These are phyloP conservation scores for Erysimum cheiri DNA, from an alignment of 441 rosid species.

Conservation along the genomic window DNA sequence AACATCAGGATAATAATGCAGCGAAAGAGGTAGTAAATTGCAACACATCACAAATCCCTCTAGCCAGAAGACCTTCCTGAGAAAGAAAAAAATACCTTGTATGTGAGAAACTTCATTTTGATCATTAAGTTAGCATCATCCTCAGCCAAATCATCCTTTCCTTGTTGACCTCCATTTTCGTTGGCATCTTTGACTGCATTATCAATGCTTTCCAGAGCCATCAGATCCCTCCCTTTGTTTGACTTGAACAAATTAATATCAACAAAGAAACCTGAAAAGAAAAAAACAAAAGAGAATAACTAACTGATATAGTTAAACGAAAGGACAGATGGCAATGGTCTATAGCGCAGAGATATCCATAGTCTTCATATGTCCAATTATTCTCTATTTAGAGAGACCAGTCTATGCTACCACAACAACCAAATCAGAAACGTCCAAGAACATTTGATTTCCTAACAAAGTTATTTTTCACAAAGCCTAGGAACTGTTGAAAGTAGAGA, in stretches of 20 bases:
- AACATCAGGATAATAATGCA: conserved; percentile 29
- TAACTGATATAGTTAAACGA: conserved; percentile 19
- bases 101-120: conserved; percentile 90
- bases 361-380: conserved; percentile 17
- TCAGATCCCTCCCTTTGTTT: conserved; percentile 64
- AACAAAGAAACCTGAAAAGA: conserved; percentile 79
- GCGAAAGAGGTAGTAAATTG: conserved; percentile 14
- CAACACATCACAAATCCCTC: not conserved
- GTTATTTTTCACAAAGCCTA: conserved; percentile 20
- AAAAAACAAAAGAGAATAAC: conserved; percentile 32
- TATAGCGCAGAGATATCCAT: not conserved
- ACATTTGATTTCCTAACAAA: conserved; percentile 14
- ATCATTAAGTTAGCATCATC: conserved; percentile 95
- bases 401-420: conserved; percentile 1
- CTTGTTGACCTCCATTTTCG: conserved; percentile 48
- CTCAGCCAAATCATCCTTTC: conserved; percentile 71
- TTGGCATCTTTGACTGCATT: conserved; percentile 47
- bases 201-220: conserved; percentile 52
- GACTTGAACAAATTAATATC: conserved; percentile 91
- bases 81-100: conserved; percentile 64
- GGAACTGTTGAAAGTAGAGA: conserved; percentile 11
- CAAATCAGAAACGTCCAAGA: conserved; percentile 6
- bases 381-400: conserved; percentile 6
- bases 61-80: not conserved
- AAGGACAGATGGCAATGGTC: conserved; percentile 20